Conservation (phyloP, 495 filamentous ascomycete species). For the Ramalina peruviana region DNA sequence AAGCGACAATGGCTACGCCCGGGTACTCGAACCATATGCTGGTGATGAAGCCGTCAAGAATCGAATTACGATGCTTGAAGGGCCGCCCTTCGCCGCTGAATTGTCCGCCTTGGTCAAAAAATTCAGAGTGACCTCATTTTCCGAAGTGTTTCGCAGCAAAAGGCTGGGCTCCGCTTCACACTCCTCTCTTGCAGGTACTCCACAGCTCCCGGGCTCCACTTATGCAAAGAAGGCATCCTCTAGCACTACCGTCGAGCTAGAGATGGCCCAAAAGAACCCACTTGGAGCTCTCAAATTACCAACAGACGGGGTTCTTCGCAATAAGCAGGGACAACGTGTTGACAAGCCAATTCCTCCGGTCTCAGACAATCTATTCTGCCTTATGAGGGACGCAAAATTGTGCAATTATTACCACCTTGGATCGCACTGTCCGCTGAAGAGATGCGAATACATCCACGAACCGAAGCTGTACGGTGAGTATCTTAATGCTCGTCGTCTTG, state of each 20-base stretch:
- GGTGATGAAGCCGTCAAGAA: constrained; percentile 3
- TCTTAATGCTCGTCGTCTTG: constrained; percentile 14
- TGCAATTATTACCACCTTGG: constrained; percentile 20
- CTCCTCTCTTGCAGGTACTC: constrained; percentile 10
- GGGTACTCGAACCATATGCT: constrained; percentile 15
- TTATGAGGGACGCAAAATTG: constrained; percentile 14
- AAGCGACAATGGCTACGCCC: constrained; percentile 22
- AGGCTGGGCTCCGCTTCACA: constrained; percentile 10
- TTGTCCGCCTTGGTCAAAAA: constrained; percentile 11
- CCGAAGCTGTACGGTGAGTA: constrained; percentile 12
- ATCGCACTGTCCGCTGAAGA: constrained; percentile 10
- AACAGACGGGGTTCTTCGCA: constrained; percentile 8
- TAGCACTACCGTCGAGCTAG: constrained; percentile 2
- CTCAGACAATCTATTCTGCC: constrained; percentile 9
- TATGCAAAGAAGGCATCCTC: constrained; percentile 16
- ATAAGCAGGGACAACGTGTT: constrained; percentile 16
- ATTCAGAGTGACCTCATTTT: constrained; percentile 16
- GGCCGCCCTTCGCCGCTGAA: constrained; percentile 18
- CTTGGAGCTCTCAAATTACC: neutral
- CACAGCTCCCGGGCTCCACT: constrained; percentile 6
- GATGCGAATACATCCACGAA: constrained; percentile 16
- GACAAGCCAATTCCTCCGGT: constrained; percentile 12
- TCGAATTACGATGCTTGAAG: constrained; percentile 19
- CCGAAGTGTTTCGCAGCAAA: constrained; percentile 15
- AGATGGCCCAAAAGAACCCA: neutral